A percentile compares a stretch with the other conserved stretches of the same genome.
Conservation (phyloP, 352 stramenopile species). For the Thalassiosira sp. region DNA sequence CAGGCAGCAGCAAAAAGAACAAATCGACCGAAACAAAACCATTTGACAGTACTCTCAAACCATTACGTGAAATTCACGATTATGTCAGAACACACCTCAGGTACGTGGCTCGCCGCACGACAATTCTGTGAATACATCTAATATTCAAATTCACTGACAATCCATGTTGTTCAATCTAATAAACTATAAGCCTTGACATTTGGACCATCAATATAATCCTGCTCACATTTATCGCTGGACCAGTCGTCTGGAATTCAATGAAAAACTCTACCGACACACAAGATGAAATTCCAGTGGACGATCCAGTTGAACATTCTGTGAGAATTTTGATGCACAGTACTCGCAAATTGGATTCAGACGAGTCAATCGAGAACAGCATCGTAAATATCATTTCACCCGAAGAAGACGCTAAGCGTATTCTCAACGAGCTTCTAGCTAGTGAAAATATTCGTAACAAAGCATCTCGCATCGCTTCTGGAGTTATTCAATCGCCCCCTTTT, state of each 20-base stretch:
- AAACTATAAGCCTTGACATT: slow-evolving; percentile 54
- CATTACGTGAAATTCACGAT: slow-evolving; percentile 19
- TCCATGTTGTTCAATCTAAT: too few species aligned
- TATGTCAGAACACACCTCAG: slow-evolving; percentile 39
- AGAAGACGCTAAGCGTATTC: slow-evolving; percentile 51
- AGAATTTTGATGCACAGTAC: slow-evolving; percentile 47
- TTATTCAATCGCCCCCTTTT: slow-evolving; percentile 69
- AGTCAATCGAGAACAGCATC: neutral
- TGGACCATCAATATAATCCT: slow-evolving; percentile 49
- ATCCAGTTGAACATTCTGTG: slow-evolving; percentile 52
- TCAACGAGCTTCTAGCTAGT: slow-evolving; percentile 44
- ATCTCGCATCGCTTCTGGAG: slow-evolving; percentile 44
- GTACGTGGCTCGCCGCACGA: too few species aligned
- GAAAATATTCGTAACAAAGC: slow-evolving; percentile 40
- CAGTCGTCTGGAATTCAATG: slow-evolving; percentile 40
- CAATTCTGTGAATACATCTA: too few species aligned
- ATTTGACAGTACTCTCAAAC: slow-evolving; percentile 37
- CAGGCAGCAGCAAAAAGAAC: neutral
- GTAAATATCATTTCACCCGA: slow-evolving; percentile 38
- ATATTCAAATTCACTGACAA: too few species aligned
- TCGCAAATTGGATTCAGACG: slow-evolving; percentile 2
- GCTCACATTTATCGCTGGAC: slow-evolving; percentile 36
- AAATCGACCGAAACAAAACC: slow-evolving; percentile 14
- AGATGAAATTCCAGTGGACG: slow-evolving; percentile 47
- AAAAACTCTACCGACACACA: slow-evolving; percentile 26